Percentiles rank a stretch among this genome's conserved stretches.
Evolutionary conservation across 2,329 filamentous ascomycete species (phyloP).

Genomic region (Chaetothyriales sp.): DNA sequence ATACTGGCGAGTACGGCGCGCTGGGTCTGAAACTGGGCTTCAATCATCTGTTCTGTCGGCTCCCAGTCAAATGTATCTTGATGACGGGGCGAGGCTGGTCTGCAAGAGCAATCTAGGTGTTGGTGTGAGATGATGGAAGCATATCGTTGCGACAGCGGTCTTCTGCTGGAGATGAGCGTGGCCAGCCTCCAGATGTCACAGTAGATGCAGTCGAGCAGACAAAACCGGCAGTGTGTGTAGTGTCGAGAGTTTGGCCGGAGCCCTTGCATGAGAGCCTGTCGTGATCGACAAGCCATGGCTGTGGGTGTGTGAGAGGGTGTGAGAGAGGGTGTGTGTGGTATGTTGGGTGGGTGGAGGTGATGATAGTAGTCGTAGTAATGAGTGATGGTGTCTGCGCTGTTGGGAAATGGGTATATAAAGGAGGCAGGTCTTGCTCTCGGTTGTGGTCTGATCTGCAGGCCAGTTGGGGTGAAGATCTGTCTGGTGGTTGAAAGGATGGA

Average conservation of each 20-base stretch:
- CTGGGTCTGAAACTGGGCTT: constrained; percentile 16
- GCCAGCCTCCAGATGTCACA: constrained; percentile 18
- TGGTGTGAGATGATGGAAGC: constrained; percentile 4
- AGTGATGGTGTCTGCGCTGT: no score
- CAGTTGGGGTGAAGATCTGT: background rate
- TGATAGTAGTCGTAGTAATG: background rate
- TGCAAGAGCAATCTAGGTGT: constrained; percentile 4
- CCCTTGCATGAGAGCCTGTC: constrained; percentile 12
- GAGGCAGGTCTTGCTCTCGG: background rate
- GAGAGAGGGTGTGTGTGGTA: background rate
- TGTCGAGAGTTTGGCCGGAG: constrained; percentile 12
- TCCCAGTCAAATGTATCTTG: constrained; percentile 3
- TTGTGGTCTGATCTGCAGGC: background rate
- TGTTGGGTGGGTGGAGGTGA: background rate
- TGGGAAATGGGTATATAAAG: background rate
- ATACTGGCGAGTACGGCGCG: constrained; percentile 14
- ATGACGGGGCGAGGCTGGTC: constrained; percentile 8
- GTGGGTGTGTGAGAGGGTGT: background rate
- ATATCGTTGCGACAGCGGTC: constrained; percentile 12
- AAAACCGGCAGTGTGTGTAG: constrained; percentile 11
- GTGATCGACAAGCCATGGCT: constrained; percentile 11
- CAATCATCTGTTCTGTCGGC: constrained; percentile 12
- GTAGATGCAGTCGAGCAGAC: constrained; percentile 13
- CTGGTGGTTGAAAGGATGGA: background rate
- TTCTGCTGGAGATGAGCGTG: constrained; percentile 13